Base-by-base conservation (phyloP, 305 asterid species). In the Withania somnifera region DNA sequence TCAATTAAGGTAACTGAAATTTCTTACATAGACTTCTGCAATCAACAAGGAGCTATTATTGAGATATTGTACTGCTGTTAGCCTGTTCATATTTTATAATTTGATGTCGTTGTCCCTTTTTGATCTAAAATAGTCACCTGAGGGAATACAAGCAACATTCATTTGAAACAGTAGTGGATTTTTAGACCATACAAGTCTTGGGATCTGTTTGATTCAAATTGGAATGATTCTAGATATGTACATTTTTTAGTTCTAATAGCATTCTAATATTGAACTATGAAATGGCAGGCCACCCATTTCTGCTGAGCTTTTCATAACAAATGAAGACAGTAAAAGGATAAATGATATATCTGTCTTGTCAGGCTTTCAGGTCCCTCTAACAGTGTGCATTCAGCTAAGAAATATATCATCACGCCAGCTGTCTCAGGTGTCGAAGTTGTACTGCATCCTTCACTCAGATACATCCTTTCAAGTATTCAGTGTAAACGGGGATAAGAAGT, bases 381-480 rank as follows among this genome's bases (percentile, higher is more conserved):
- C 77, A 56, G 76, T 96, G 81, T 86, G 95, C 87, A 90, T 94
- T 81, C 98, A 90, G 77, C 78, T 92, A 84, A 92, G 87, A 89
- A 88, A 94, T 84, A 71, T 84, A 67, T 89, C 89, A 15, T 36
- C 85, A 80, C 80, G 67, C 81, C 81, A 76, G 50, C 87, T 85
- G 26, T 60, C 73, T 66, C 87, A 40, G 34, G 80, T 81, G 10
- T 77, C 84, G 17, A 91, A 90, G 88, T 85, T 91, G 38, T 88
- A 88, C 86, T 90, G 98, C 86, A 87, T 94, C 83, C 94, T 94
- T 83, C 75, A 67, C 47, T 91, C 93, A 67, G 81, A 42, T 76
- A 58, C 83, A 82, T 87, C 85, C 36, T 84, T 83, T 67, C 88
- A 42, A 51, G 28, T 36, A 30, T 56, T 82, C 20, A 67, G 81